Evolutionary conservation across 495 filamentous ascomycete species (phyloP), one percentile per base, ranked within the genome.

Genomic region (Aspergillus taichungensis): DNA sequence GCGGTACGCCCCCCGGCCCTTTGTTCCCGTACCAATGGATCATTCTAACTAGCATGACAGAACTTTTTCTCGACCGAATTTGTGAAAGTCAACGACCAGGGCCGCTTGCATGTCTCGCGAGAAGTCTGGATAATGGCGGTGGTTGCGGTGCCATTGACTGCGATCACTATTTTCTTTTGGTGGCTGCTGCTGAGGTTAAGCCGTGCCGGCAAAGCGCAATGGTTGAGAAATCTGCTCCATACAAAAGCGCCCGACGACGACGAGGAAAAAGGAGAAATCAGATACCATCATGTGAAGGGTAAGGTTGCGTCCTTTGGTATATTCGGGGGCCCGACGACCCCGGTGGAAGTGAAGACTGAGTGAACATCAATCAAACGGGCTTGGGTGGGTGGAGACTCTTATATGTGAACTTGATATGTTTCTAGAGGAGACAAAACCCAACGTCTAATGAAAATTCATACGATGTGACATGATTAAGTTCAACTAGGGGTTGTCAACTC

Each of bases 11-110:
- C 12, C 6, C 8, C 13, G 3, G 36, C n/a, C n/a, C 46, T 51
- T 8, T 50, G 45, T 14, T 29, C 3, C 8, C 18, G 18, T 24
- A 24, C 4, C 18, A 2, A 24, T 4, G 18, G 4, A 24, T 24
- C 4, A 24, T 24, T 24, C 44, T 40, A 13, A 43, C 30, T 11
- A 24, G 0, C 13, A 12, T 31, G 12, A 9, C 32, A 68, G 65
- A 61, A 55, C 18, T 65, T 68, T 32, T 68, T 68, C 32, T 68
- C 65, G 3, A 68, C 51, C 1, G 46, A 63, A 39, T 62, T 66
- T 30, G 54, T 68, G 1, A 35, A 45, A 45, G 33, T 33, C 24
- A 45, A 38, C 10, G 36, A 44, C 5, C 3, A 38, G 9, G 41
- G 36, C 29, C 11, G 31, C 9, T 27, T 42, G 30, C 31, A 37